A percentile compares a stretch with the other conserved stretches of the same genome.
phyloP scores from a whole-genome alignment of 1,284 basidiomycete species.

The Ustilago curta region DNA sequence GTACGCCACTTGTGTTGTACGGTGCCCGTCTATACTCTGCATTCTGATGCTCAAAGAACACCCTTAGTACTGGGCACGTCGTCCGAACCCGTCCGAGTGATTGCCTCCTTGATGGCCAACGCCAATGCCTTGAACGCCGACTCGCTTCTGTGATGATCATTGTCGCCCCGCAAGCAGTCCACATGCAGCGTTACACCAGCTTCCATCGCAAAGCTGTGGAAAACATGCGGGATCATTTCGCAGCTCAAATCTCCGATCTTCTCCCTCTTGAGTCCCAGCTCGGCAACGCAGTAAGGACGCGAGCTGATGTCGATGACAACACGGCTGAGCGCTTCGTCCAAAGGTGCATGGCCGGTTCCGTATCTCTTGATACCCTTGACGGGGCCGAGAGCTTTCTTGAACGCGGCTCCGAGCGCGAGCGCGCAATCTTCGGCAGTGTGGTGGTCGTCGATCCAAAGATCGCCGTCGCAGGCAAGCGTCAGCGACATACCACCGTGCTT shows the following conservation, averaged over 20 bases:
- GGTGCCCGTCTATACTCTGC: too few species aligned
- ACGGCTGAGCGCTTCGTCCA: conserved; percentile 89
- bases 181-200: conserved; percentile 92
- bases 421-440: conserved; percentile 97
- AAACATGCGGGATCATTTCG: conserved; percentile 97
- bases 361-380: conserved; percentile 94
- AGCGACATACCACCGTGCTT: conserved; percentile 75
- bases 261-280: conserved; percentile 83
- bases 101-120: conserved; percentile 92
- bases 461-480: conserved; percentile 89
- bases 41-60: conserved; percentile 64
- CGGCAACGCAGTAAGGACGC: conserved; percentile 91
- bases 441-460: conserved; percentile 98
- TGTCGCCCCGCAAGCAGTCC: conserved; percentile 91
- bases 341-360: conserved; percentile 94
- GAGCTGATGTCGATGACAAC: conserved; percentile 99
- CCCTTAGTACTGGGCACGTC: conserved; percentile 99
- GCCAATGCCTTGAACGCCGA: conserved; percentile 98
- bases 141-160: conserved; percentile 98
- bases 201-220: conserved; percentile 91
- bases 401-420: conserved; percentile 90
- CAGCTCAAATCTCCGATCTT: conserved; percentile 88
- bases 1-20: too few species aligned
- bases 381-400: conserved; percentile 94
- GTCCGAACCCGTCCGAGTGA: conserved; percentile 85